Evolutionary conservation across 495 filamentous ascomycete species (phyloP).

Genomic region (Sordaria brevicollis): DNA sequence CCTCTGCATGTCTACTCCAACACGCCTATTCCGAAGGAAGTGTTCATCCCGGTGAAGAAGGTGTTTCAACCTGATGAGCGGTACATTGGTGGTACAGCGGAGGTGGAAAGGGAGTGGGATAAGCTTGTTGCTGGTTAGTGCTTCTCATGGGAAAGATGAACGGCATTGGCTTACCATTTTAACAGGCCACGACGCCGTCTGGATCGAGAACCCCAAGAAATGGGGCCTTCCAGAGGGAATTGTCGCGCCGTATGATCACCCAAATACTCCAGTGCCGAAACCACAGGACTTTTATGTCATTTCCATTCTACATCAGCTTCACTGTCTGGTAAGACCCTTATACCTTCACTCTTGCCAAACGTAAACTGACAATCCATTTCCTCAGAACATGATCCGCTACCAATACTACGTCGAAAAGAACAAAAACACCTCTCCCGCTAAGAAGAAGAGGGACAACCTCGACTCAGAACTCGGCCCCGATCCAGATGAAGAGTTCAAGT

Average conservation of each 20-base stretch:
- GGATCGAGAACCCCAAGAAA: constrained; percentile 1
- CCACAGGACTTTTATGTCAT: constrained; percentile 1
- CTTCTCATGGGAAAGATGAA: too few species aligned
- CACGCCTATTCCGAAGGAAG: not conserved
- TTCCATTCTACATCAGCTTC: not conserved
- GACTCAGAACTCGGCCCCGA: not conserved
- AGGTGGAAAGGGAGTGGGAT: not conserved
- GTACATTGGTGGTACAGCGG: not conserved
- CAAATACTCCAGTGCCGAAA: not conserved
- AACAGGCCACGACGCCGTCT: constrained; percentile 1
- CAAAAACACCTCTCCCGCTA: not conserved
- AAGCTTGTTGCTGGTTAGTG: not conserved
- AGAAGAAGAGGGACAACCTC: not conserved
- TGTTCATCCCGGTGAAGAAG: constrained; percentile 1
- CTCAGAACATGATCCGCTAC: not conserved
- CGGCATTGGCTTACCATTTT: not conserved
- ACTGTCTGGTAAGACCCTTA: not conserved
- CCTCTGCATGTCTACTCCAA: constrained; percentile 1
- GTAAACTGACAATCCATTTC: not conserved
- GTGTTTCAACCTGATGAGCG: constrained; percentile 3
- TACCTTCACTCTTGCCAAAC: not conserved
- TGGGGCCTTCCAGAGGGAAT: not conserved
- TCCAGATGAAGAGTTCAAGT: not conserved
- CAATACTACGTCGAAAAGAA: not conserved
- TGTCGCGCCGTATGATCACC: not conserved